Evolutionary conservation across 306 rosid species (phyloP).

Genomic region (Quercus robur): DNA sequence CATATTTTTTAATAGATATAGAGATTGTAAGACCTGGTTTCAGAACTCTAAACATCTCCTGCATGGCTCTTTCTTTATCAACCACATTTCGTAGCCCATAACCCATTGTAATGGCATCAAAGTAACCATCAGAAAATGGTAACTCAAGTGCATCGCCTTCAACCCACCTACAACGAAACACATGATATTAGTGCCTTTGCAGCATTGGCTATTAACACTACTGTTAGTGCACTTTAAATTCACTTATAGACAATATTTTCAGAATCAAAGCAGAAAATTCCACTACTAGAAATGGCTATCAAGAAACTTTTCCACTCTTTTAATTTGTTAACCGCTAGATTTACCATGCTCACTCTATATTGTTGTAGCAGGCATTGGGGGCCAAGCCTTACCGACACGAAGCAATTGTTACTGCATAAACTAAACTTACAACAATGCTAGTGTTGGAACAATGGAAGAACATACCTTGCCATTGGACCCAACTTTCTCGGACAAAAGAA

Average conservation of each 20-base stretch:
- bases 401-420: conserved; percentile 28
- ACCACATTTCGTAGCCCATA: conserved; percentile 88
- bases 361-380: conserved; percentile 42
- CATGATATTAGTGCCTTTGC: conserved; percentile 6
- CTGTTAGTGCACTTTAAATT: neutral
- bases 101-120: conserved; percentile 90
- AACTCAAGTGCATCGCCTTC: conserved; percentile 93
- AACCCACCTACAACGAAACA: conserved; percentile 61
- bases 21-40: conserved; percentile 54
- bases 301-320: neutral
- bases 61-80: conserved; percentile 63
- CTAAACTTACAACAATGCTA: neutral
- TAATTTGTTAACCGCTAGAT: conserved; percentile 22
- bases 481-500: conserved; percentile 73
- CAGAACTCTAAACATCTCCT: conserved; percentile 65
- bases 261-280: neutral
- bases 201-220: neutral
- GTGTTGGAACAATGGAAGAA: neutral
- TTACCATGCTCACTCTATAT: conserved; percentile 76
- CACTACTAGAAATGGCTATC: neutral
- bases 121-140: conserved; percentile 65
- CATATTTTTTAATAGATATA: neutral
- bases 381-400: conserved; percentile 42
- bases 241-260: neutral
- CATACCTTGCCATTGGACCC: conserved; percentile 55